A percentile compares a stretch with the other conserved stretches of the same genome.
Conservation (phyloP, 495 filamentous ascomycete genomes). For the Echria macrotheca region DNA sequence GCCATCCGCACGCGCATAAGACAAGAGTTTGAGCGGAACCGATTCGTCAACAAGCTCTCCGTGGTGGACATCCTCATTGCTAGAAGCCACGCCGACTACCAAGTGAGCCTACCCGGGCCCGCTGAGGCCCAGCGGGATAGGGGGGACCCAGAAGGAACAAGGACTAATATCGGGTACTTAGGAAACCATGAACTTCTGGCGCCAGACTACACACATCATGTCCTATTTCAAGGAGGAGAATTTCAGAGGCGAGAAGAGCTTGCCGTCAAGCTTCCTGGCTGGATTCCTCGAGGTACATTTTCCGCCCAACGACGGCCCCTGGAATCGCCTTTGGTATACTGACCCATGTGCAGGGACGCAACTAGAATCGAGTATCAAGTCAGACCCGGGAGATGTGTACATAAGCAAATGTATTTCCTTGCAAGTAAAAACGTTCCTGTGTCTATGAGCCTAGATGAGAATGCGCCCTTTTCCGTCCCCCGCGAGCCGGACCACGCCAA, state of each 20-base stretch:
- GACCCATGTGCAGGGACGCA: conserved; percentile 40
- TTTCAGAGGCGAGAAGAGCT: conserved; percentile 58
- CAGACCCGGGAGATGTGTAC: conserved; percentile 28
- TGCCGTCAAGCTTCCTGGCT: conserved; percentile 83
- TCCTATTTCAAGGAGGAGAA: conserved; percentile 94
- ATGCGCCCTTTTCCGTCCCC: conserved; percentile 4
- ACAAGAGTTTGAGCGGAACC: conserved; percentile 94
- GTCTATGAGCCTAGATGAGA: background rate
- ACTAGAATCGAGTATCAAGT: conserved; percentile 32
- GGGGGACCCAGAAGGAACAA: background rate
- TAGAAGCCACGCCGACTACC: conserved; percentile 84
- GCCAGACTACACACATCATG: conserved; percentile 91
- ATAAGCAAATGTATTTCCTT: conserved; percentile 24
- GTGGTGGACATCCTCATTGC: conserved; percentile 85
- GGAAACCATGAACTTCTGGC: conserved; percentile 99
- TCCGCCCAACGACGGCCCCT: too few species aligned
- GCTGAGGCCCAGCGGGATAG: background rate
- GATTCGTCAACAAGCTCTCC: conserved; percentile 82
- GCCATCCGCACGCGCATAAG: conserved; percentile 87
- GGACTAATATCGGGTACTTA: conserved; percentile 30
- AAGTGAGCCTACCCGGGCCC: conserved; percentile 47
- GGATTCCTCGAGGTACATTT: conserved; percentile 80
- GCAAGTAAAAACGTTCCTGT: conserved; percentile 3
- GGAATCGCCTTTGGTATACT: too few species aligned
- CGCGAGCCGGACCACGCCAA: conserved; percentile 16